phyloP scores from a whole-genome alignment of 2,329 filamentous ascomycete species.

The Paraphoma chrysanthemicola region DNA sequence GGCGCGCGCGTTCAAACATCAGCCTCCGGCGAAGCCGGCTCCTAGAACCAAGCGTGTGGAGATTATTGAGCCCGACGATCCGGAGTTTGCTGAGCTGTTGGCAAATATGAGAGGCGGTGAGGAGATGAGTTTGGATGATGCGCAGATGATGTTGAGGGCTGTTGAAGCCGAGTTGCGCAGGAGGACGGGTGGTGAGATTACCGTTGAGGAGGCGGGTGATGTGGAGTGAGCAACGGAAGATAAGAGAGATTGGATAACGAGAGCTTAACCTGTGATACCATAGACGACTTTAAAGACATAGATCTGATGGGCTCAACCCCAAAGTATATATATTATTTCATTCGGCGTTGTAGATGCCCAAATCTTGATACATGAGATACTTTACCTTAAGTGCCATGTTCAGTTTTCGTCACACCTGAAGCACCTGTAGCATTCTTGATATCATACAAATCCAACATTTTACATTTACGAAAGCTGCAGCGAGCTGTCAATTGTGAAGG shows the following conservation, averaged over 20 bases:
- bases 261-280: constrained; percentile 24
- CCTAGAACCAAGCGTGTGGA: constrained; percentile 19
- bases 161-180: constrained; percentile 21
- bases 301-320: not conserved
- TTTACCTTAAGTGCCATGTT: too few relatives aligned
- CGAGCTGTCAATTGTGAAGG: too few relatives aligned
- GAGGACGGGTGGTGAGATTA: constrained; percentile 6
- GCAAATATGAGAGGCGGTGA: constrained; percentile 20
- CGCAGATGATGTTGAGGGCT: constrained; percentile 24
- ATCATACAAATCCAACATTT: too few relatives aligned
- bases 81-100: constrained; percentile 27
- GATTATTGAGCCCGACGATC: constrained; percentile 24
- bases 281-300: not conserved
- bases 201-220: constrained; percentile 3
- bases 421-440: too few relatives aligned
- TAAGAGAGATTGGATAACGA: not conserved
- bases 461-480: too few relatives aligned
- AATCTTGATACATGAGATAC: too few relatives aligned
- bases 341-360: not conserved
- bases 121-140: constrained; percentile 22
- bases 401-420: too few relatives aligned
- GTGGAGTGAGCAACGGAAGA: constrained; percentile 9
- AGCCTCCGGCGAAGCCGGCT: constrained; percentile 14
- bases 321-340: not conserved
- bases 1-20: constrained; percentile 35